Base-by-base conservation (phyloP, 2,329 filamentous ascomycete genomes). In the Microsporum ferrugineum region DNA sequence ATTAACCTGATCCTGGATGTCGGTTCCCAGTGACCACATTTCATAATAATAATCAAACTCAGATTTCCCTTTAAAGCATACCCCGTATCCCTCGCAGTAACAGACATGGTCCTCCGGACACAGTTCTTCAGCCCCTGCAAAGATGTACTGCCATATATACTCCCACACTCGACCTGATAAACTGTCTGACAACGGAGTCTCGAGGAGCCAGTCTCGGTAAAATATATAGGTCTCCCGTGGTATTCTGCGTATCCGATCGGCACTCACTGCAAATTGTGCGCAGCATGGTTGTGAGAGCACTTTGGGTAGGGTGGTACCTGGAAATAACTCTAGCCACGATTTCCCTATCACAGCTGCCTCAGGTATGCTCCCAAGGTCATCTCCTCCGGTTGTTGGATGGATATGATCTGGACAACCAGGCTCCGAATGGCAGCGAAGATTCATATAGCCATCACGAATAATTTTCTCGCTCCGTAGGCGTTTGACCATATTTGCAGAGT, bases 101-200 rank as follows among this genome's bases (percentile, higher is more conserved):
- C 84, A 87, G 0, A 80, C 71, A 61, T 80, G 76, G 71, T 84
- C 80, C 34, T 71, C 71, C 2, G 77, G 76, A 61, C 79, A 81
- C 49, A 75, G 67, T 31, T 74, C 70, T 12, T 71, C 66, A 49
- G 77, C 63, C 1, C 79, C 80, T 0, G 82, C 81, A 68, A 85
- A 86, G 12, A 86, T 76, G 62, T 79, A 82, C 62, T 85, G 82
- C 84, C 84, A 86, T 1, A 84, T 71, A 67, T 86, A 85, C 68
- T 86, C 84, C 75, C 82, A 85, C 14, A 85, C 76, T 2, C 84
- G 77, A 2, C 83, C 83, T 10, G 79, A 80, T 23, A 85, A 73
- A 47, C 77, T 78, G 66, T 85, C 82, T 27, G 72, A 74, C 34
- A 85, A 68, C 23, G 79, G 73, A 0, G 83, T 85, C n/a, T 76